Base-by-base conservation (phyloP, 176 grass and related monocot species). In the Carex cristatella region DNA sequence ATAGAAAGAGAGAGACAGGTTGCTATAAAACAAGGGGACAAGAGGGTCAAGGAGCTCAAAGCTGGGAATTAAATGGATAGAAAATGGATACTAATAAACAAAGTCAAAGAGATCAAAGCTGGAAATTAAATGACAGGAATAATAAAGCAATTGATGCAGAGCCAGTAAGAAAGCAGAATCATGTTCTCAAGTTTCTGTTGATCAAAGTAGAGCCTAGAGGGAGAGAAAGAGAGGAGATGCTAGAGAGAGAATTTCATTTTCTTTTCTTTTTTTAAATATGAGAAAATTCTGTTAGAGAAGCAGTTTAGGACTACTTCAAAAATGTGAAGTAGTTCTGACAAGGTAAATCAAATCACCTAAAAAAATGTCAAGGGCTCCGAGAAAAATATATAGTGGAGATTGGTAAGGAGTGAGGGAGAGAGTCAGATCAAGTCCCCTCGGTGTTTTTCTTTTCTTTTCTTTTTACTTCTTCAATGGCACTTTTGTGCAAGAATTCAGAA, bases 51-150 rank as follows among this genome's bases (percentile, higher is more conserved):
- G 51, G 28, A 78, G 49, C 73, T 32, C 23, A 78, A 78, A 78
- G 49, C 49, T 78, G 73, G 73, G 51, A 33, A 57, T 56, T 78
- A 56, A 78, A 32, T 16, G 7, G 49, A 78, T 35, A 33, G 73
- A 57, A 78, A 57, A 78, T n/a, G 56, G 51, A 57, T 33, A 78
- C 51, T 31, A 32, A 57, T 51, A 56, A 56, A 77, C 11, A 33
- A 78, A 78, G 73, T 78, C 51, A 78, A 32, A 78, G 12, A 78
- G 49, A 13, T 78, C 73, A 78, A 57, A 78, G 49, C 73, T 57
- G 73, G 49, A 57, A 57, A 32, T 14, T 16, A 16, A 16, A 31
- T 78, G 13, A 33, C 23, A 8, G 11, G 49, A 78, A 57, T 55
- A 78, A 57, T 32, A 78, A 78, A 78, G 23, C 23, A 57, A 77